A percentile compares a stretch with the other conserved stretches of the same genome.
Evolutionary conservation across 2,329 filamentous ascomycete genomes (phyloP).

Genomic region (Sporothrix protearum): DNA sequence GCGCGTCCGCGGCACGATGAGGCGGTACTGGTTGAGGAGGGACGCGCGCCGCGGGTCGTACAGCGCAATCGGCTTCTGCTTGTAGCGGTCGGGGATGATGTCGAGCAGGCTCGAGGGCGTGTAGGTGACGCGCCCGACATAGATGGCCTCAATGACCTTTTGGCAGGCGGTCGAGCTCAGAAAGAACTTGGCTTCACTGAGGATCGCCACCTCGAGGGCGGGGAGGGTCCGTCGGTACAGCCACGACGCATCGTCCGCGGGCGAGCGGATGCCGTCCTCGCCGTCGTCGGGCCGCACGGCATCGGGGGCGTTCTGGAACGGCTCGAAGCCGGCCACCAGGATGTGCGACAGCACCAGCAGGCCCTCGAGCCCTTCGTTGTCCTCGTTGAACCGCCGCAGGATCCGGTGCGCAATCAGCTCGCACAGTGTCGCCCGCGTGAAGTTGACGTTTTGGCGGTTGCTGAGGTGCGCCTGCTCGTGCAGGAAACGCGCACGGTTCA

Average conservation of each 20-base stretch:
- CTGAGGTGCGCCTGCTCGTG: slow-evolving; percentile 71
- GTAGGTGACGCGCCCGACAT: slow-evolving; percentile 75
- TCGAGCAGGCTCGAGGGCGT: slow-evolving; percentile 79
- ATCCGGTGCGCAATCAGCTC: slow-evolving; percentile 78
- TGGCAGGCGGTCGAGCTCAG: slow-evolving; percentile 74
- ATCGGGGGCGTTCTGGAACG: slow-evolving; percentile 75
- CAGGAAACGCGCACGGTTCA: slow-evolving; percentile 76
- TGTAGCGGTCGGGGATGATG: slow-evolving; percentile 82
- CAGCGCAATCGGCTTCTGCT: slow-evolving; percentile 74
- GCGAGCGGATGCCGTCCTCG: not conserved
- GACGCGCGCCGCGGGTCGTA: slow-evolving; percentile 75
- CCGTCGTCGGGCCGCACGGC: slow-evolving; percentile 55
- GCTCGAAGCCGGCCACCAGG: slow-evolving; percentile 77
- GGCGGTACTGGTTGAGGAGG: slow-evolving; percentile 76
- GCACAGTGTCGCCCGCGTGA: slow-evolving; percentile 72
- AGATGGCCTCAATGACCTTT: slow-evolving; percentile 78
- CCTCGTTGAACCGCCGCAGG: slow-evolving; percentile 72
- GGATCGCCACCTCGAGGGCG: slow-evolving; percentile 76
- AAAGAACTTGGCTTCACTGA: slow-evolving; percentile 77
- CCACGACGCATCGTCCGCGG: slow-evolving; percentile 43
- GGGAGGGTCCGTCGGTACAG: slow-evolving; percentile 61
- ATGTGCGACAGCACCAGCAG: slow-evolving; percentile 73
- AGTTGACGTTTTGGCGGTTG: slow-evolving; percentile 77
- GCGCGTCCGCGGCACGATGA: slow-evolving; percentile 75
- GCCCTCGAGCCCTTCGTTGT: slow-evolving; percentile 66